Evolutionary conservation across 1,284 basidiomycete genomes (phyloP).

Genomic region (Cystobasidium slooffiae): DNA sequence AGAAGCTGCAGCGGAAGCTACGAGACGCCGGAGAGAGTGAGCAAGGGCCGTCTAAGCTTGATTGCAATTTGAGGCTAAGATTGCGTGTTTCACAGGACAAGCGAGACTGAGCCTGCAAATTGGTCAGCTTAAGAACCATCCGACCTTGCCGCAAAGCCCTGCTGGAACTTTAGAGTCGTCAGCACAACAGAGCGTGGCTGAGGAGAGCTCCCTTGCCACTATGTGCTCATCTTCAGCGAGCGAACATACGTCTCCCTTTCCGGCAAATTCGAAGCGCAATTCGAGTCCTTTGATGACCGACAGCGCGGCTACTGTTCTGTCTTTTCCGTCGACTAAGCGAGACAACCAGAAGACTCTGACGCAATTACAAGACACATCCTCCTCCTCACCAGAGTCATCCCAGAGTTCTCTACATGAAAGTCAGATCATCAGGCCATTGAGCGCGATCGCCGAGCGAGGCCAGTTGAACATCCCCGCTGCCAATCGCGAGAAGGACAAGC

Average conservation of each 20-base stretch:
- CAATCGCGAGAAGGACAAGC: too few species aligned
- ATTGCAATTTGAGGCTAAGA: not conserved
- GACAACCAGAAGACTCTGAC: not conserved
- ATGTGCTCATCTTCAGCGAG: too few species aligned
- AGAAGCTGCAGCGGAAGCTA: constrained; percentile 21
- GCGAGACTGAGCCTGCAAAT: constrained; percentile 16
- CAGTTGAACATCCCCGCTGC: too few species aligned
- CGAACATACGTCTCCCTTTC: too few species aligned
- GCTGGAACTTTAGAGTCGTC: too few species aligned
- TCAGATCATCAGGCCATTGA: not conserved
- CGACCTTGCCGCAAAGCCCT: constrained; percentile 4
- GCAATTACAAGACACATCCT: not conserved
- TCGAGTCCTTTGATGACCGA: too few species aligned
- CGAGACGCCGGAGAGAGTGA: constrained; percentile 13
- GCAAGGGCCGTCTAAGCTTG: not conserved
- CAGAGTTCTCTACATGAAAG: constrained; percentile 3
- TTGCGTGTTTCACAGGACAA: not conserved
- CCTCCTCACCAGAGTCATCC: constrained; percentile 1
- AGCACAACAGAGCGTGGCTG: too few species aligned
- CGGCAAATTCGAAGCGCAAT: too few species aligned
- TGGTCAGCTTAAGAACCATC: constrained; percentile 12
- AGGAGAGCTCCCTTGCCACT: too few species aligned
- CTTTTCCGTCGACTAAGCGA: too few species aligned
- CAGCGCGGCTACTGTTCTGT: too few species aligned
- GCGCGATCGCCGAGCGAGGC: too few species aligned